phyloP scores from a whole-genome alignment of 2,329 filamentous ascomycete genomes.

The Cladorrhinum sp. region DNA sequence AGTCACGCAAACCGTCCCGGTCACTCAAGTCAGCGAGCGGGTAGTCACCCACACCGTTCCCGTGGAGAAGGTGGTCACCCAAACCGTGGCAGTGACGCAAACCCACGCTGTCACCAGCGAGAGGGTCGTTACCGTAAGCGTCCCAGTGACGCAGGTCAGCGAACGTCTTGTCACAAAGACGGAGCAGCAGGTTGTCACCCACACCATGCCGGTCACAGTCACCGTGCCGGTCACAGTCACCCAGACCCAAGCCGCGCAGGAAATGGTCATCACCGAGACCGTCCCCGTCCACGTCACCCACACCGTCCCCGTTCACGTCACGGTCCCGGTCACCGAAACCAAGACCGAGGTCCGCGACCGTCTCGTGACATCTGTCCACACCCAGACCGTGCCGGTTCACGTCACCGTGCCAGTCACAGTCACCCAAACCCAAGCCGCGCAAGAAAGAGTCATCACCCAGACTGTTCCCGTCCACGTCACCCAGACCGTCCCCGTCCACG shows the following conservation, averaged over 20 bases:
- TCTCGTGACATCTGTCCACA: slow-evolving; percentile 4
- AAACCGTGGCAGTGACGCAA: slow-evolving; percentile 1
- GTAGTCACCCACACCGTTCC: slow-evolving; percentile 1
- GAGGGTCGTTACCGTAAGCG: slow-evolving; percentile 3
- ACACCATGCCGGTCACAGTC: not conserved
- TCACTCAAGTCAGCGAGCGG: slow-evolving; percentile 1
- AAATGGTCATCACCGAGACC: slow-evolving; percentile 1
- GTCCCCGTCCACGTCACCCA: slow-evolving; percentile 5
- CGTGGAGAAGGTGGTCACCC: not conserved
- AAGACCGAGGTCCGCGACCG: slow-evolving; percentile 2
- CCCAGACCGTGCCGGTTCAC: not conserved
- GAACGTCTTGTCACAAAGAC: slow-evolving; percentile 4
- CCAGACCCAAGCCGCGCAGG: not conserved
- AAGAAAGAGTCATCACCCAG: too few species aligned
- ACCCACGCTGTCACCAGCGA: not conserved
- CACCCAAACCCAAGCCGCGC: too few species aligned
- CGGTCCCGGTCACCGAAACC: slow-evolving; percentile 1
- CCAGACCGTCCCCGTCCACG: slow-evolving; percentile 4
- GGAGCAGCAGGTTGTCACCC: not conserved
- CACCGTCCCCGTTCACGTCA: slow-evolving; percentile 8
- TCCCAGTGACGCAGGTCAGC: slow-evolving; percentile 8
- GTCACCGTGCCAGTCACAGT: not conserved
- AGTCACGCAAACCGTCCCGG: not conserved
- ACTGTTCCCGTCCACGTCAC: slow-evolving; percentile 6
- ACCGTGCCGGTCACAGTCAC: slow-evolving; percentile 1